Conservation (phyloP, 441 rosid species). For the Breynia disticha region DNA sequence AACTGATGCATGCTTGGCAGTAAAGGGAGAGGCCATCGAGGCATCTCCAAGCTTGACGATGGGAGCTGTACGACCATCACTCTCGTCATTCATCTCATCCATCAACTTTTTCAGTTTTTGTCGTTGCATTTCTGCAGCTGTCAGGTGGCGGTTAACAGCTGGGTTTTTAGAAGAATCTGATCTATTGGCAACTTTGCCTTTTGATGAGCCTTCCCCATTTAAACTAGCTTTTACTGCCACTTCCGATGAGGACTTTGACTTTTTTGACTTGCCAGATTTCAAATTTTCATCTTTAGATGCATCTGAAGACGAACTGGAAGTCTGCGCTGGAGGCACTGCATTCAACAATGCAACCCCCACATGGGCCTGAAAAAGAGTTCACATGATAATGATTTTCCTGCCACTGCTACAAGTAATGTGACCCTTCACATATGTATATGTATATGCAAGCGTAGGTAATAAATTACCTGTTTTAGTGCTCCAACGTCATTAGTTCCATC, state of each 20-base stretch:
- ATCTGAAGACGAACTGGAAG: constrained; percentile 36
- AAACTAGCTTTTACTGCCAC: constrained; percentile 29
- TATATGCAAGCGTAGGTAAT: background rate
- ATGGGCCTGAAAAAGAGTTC: constrained; percentile 58
- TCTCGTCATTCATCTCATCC: constrained; percentile 88
- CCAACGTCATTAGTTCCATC: constrained; percentile 99
- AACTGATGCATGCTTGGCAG: constrained; percentile 96
- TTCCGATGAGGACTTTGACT: constrained; percentile 41
- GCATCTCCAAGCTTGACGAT: constrained; percentile 99
- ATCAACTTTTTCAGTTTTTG: constrained; percentile 80
- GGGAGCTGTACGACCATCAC: constrained; percentile 91
- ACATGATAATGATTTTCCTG: constrained; percentile 7
- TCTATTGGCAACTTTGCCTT: constrained; percentile 34
- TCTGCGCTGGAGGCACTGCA: constrained; percentile 60
- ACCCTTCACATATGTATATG: background rate
- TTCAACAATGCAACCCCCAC: constrained; percentile 96
- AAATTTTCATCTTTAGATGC: constrained; percentile 46
- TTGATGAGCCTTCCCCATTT: constrained; percentile 62
- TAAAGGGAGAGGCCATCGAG: constrained; percentile 99
- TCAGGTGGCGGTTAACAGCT: constrained; percentile 49
- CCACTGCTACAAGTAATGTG: background rate
- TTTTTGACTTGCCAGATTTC: constrained; percentile 57
- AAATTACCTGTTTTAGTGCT: constrained; percentile 88
- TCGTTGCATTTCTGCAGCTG: constrained; percentile 72
- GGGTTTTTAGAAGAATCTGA: constrained; percentile 31